Evolutionary conservation across 345 rosid species (phyloP).

Genomic region (Durio zibethinus): DNA sequence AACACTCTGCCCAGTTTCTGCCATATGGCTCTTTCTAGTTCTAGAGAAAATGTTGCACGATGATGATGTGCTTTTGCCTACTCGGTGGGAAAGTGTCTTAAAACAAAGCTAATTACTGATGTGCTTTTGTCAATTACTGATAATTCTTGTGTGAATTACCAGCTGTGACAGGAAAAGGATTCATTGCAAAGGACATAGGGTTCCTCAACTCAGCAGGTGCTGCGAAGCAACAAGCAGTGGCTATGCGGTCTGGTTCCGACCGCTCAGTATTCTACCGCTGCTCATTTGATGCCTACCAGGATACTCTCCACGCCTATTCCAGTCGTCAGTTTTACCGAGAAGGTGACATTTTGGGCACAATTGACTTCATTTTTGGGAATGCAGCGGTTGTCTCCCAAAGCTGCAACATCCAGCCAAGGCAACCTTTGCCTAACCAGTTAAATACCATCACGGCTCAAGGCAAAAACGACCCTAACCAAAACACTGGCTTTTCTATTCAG

Average conservation of each 20-base stretch:
- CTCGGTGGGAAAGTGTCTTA: neutral
- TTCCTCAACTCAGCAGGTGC: constrained; percentile 79
- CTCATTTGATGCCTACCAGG: constrained; percentile 60
- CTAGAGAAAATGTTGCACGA: neutral
- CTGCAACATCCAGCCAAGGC: constrained; percentile 70
- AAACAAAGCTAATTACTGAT: neutral
- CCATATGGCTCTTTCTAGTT: neutral
- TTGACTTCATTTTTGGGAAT: constrained; percentile 86
- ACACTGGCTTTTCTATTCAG: constrained; percentile 68
- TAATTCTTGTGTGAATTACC: constrained; percentile 13
- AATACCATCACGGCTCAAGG: constrained; percentile 92
- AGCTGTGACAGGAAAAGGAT: constrained; percentile 64
- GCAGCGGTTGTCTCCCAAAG: constrained; percentile 62
- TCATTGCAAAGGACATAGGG: constrained; percentile 54
- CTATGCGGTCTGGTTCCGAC: constrained; percentile 73
- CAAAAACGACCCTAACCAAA: constrained; percentile 59
- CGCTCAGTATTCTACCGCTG: constrained; percentile 55
- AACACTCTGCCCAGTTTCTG: neutral
- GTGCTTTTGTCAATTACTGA: neutral
- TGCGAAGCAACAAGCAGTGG: constrained; percentile 77
- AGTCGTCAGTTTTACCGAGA: constrained; percentile 79
- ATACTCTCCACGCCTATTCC: constrained; percentile 80
- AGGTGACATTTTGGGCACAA: constrained; percentile 71
- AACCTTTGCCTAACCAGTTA: constrained; percentile 58
- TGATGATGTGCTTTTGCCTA: neutral